A percentile compares a stretch with the other conserved stretches of the same genome.
These are phyloP conservation scores for Pyronema domesticum DNA, from an alignment of 495 filamentous ascomycete species.

Conservation along the genomic window DNA sequence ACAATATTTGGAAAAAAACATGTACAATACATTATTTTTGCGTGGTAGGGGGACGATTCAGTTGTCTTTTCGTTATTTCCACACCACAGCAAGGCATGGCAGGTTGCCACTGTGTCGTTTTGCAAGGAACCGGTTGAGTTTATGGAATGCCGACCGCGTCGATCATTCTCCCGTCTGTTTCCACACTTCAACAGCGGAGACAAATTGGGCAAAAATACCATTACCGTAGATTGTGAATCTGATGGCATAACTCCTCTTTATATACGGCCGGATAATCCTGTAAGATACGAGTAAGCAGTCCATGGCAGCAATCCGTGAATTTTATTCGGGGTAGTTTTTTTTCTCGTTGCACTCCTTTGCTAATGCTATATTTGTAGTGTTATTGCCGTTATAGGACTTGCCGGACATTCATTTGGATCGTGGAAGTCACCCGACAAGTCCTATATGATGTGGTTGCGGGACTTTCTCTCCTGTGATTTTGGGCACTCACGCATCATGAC, in stretches of 20 bases:
- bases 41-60: too few species aligned
- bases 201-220: neutral
- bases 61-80: too few species aligned
- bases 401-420: conserved; percentile 8
- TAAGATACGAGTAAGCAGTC: neutral
- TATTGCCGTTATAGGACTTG: conserved; percentile 7
- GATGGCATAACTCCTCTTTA: conserved; percentile 9
- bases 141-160: neutral
- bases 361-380: neutral
- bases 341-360: too few species aligned
- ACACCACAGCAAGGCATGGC: too few species aligned
- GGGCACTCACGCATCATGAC: conserved; percentile 4
- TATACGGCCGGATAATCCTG: neutral
- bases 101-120: neutral
- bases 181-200: neutral
- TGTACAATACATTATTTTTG: too few species aligned
- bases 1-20: too few species aligned
- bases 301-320: neutral
- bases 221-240: conserved; percentile 4
- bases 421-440: conserved; percentile 3
- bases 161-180: neutral
- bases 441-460: conserved; percentile 11
- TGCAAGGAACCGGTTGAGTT: neutral
- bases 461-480: conserved; percentile 5
- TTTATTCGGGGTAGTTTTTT: too few species aligned